A percentile compares a stretch with the other conserved stretches of the same genome.
Conservation (phyloP, 192 early-diverging fungal species). For the Dissophora globulifera region DNA sequence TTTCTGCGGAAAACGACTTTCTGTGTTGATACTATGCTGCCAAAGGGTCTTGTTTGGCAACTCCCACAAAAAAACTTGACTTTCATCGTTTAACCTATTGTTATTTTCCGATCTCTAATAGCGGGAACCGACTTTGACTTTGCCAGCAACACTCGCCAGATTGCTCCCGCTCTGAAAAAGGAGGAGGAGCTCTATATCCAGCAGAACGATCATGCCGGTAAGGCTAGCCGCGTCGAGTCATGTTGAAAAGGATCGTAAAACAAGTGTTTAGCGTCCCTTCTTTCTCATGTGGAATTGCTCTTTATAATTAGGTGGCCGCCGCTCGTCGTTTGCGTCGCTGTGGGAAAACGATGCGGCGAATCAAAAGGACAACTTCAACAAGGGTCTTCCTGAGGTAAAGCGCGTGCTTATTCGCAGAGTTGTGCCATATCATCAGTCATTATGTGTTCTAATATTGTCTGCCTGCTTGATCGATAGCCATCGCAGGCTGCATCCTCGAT, state of each 20-base stretch:
- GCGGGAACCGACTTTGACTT: constrained; percentile 79
- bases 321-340: constrained; percentile 47
- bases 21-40: too few relatives aligned
- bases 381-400: constrained; percentile 53
- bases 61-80: too few relatives aligned
- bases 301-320: constrained; percentile 35
- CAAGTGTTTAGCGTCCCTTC: too few relatives aligned
- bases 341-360: constrained; percentile 31
- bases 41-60: too few relatives aligned
- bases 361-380: constrained; percentile 39
- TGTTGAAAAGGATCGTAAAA: too few relatives aligned
- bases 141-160: constrained; percentile 65
- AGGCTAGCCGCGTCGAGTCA: not conserved
- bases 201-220: constrained; percentile 49
- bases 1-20: too few relatives aligned
- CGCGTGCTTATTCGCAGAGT: too few relatives aligned
- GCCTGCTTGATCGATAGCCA: constrained; percentile 33
- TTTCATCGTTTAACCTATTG: too few relatives aligned
- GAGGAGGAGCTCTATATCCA: constrained; percentile 62
- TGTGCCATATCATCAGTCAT: too few relatives aligned
- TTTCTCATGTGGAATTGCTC: too few relatives aligned
- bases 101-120: not conserved
- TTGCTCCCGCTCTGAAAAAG: constrained; percentile 58
- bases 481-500: constrained; percentile 48
- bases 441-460: too few relatives aligned